Conservation (phyloP, 2,329 filamentous ascomycete species). For the Neopestalotiopsis rosae region DNA sequence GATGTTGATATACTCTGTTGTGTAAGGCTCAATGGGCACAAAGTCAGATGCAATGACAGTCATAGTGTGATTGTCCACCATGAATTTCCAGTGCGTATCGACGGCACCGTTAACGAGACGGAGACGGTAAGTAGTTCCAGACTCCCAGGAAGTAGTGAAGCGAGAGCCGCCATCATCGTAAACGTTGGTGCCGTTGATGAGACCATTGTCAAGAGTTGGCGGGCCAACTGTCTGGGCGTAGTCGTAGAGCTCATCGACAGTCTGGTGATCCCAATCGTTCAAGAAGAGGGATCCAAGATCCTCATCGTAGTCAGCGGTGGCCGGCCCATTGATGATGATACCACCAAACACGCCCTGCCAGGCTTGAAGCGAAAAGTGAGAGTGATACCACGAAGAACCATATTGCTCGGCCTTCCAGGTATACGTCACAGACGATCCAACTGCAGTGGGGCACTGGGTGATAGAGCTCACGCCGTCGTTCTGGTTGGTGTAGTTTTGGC, state of each 20-base stretch:
- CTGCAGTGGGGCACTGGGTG: constrained; percentile 56
- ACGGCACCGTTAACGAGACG: constrained; percentile 49
- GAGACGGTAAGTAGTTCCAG: constrained; percentile 51
- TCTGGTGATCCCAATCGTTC: constrained; percentile 62
- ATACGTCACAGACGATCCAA: constrained; percentile 60
- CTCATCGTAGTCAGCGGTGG: constrained; percentile 63
- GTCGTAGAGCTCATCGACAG: constrained; percentile 43
- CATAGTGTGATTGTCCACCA: constrained; percentile 57
- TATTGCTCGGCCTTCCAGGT: constrained; percentile 60
- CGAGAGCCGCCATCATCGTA: constrained; percentile 39
- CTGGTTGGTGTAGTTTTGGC: constrained; percentile 58
- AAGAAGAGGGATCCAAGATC: constrained; percentile 66
- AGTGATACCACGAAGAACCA: constrained; percentile 66
- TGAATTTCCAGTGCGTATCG: constrained; percentile 48
- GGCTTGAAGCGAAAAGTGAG: constrained; percentile 56
- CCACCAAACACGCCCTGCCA: constrained; percentile 64
- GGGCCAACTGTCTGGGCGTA: constrained; percentile 36
- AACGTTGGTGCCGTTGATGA: constrained; percentile 39
- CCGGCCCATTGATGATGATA: constrained; percentile 66
- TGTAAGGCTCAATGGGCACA: constrained; percentile 59
- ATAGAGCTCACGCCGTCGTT: constrained; percentile 61
- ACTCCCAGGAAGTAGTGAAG: constrained; percentile 43
- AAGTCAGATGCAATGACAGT: constrained; percentile 60
- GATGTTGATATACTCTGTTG: constrained; percentile 47
- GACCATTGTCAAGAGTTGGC: constrained; percentile 48